These are phyloP conservation scores for Podospora bellae-mahoneyi DNA, from an alignment of 495 filamentous ascomycete genomes.

Conservation along the genomic window DNA sequence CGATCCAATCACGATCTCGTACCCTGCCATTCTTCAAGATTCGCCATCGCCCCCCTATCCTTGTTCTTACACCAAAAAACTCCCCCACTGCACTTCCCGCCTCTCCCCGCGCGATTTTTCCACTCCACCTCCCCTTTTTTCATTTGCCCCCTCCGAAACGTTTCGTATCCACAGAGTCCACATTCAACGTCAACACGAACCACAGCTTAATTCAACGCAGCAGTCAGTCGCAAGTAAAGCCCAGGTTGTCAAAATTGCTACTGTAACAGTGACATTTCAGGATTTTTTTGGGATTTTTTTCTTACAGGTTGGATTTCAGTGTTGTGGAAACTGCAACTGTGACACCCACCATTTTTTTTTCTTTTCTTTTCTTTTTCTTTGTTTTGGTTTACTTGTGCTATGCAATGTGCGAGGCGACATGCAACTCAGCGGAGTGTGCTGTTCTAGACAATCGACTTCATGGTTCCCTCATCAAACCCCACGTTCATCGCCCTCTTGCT, in stretches of 20 bases:
- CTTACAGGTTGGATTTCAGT: too few species aligned
- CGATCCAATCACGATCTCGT: neutral
- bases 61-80: neutral
- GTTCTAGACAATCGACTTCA: neutral
- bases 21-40: neutral
- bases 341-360: neutral
- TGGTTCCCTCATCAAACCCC: conserved; percentile 28
- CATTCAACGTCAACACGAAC: neutral
- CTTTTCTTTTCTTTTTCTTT: neutral
- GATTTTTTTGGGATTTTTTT: neutral
- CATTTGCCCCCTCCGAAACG: neutral
- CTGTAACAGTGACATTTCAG: neutral
- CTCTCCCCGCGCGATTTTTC: neutral
- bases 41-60: neutral
- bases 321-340: neutral
- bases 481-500: conserved; percentile 31
- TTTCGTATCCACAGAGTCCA: neutral
- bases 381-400: neutral
- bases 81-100: neutral
- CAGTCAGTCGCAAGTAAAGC: neutral
- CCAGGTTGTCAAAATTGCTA: neutral
- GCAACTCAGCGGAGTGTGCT: neutral
- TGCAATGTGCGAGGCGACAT: too few species aligned
- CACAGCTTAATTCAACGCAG: neutral
- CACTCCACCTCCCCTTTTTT: neutral